A percentile compares a stretch with the other conserved stretches of the same genome.
Conservation (phyloP, 192 early-diverging fungal genomes). For the Coemansia sp. region DNA sequence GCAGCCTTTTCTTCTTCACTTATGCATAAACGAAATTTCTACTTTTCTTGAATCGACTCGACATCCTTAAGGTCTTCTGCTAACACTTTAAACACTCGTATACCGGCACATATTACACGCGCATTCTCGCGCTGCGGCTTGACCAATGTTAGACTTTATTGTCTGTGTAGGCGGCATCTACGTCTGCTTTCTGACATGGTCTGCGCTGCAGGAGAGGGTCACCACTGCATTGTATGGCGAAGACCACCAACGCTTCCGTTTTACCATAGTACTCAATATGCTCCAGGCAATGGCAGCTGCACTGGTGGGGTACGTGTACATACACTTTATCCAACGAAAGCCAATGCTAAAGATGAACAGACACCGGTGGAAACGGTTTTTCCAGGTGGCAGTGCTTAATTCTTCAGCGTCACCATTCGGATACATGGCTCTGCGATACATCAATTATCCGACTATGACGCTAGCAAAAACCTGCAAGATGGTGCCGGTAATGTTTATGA, state of each 20-base stretch:
- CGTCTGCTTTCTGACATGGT: slow-evolving; percentile 95
- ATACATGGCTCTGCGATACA: slow-evolving; percentile 87
- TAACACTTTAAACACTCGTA: neutral
- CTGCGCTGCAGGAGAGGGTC: slow-evolving; percentile 89
- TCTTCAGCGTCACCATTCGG: slow-evolving; percentile 86
- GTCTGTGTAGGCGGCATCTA: slow-evolving; percentile 85
- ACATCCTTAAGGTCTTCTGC: slow-evolving; percentile 1
- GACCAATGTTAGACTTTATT: slow-evolving; percentile 60
- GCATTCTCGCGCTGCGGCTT: neutral
- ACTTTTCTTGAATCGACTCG: neutral
- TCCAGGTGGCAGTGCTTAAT: slow-evolving; percentile 73
- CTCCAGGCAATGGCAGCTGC: slow-evolving; percentile 81
- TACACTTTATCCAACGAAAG: slow-evolving; percentile 57
- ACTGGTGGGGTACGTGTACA: slow-evolving; percentile 72
- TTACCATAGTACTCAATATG: slow-evolving; percentile 89
- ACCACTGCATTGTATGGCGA: slow-evolving; percentile 77
- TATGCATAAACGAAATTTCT: neutral
- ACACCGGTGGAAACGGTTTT: slow-evolving; percentile 62
- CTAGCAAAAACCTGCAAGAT: slow-evolving; percentile 96
- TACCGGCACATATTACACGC: neutral
- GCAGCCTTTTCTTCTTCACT: neutral
- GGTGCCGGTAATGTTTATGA: slow-evolving; percentile 95
- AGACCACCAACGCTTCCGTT: slow-evolving; percentile 70
- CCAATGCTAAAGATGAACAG: slow-evolving; percentile 42
- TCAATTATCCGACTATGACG: slow-evolving; percentile 97